Evolutionary conservation across 306 rosid genomes (phyloP), one percentile per base, ranked within the genome.

Genomic region (Sicyos baderoa): DNA sequence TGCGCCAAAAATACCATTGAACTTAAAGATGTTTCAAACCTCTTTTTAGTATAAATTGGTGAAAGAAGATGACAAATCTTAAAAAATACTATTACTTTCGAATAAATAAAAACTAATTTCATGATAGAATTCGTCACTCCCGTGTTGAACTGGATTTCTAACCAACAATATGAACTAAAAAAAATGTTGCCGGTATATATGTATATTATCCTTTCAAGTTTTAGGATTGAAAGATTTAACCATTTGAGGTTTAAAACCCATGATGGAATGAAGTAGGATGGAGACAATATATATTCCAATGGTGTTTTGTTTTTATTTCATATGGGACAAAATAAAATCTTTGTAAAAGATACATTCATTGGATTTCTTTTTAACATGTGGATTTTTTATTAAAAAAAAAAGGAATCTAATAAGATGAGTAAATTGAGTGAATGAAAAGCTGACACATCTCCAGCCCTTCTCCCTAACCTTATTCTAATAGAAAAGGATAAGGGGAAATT

Each of bases 361-460:
- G 32, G 13, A 25, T 54, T 37, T 51, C 52, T 19, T 67, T 67
- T 22, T 11, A 70, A 70, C 74, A 35, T 70, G 74, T 54, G 74
- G 74, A 37, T 35, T 35, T 6, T 35, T 35, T n/a, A n/a, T 35
- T 6, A 35, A 37, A 37, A 37, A 37, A 11, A 44, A 72, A 27
- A 70, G 49, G 73, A 27, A 70, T 32, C 51, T 70, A 54, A 29
- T 4, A n/a, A 48, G 49, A 16, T 27, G 27, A 52, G 49, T 7
- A 35, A 73, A 48, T 57, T 72, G 68, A 45, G 84, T 79, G 82
- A 78, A 54, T 67, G 54, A 69, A 81, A 74, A 81, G 51, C 72
- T 56, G 79, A 77, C 87, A 78, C 73, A 68, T 74, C 68, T 80
- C 56, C 67, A 25, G 53, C 23, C 22, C 13, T 21, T 75, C 50